Evolutionary conservation across 768 basidiomycete genomes (phyloP), one percentile per base, ranked within the genome.

Genomic region (Kwoniella botswanensis): DNA sequence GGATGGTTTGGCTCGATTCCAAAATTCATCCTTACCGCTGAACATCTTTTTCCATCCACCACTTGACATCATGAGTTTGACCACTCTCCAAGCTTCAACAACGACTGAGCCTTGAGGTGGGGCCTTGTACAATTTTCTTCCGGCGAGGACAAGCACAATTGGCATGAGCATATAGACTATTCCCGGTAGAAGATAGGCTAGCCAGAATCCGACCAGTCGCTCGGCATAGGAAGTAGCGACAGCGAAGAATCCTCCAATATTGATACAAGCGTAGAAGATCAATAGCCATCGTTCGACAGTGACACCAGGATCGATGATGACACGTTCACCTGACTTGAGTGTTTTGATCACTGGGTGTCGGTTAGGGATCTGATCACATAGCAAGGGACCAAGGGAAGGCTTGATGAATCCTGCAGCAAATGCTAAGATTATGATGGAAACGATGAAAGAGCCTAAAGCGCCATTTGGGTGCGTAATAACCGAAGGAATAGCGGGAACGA

Each of bases 371-470:
- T 84, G 83, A 50, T 84, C 83, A 68, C 77, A 79, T 11, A 84
- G 74, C 15, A 84, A 63, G 9, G 83, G 82, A 21, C 69, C 80
- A 12, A 84, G 71, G 12, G 71, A 75, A 9, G 83, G 82, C 68
- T 84, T 84, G 78, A 83, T 82, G 72, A 82, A 79, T 13, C 82
- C 82, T 29, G 78, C 74, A n/a, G 78, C 81, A 50, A 77, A 76
- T 9, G 81, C 75, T 22, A 83, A 74, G 60, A 78, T 77, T 52
- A 82, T 10, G 59, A 82, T 57, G 12, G 76, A 68, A 65, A 81
- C 67, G 67, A 78, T 73, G 75, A 83, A 82, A 21, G 65, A 53
- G 41, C 69, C 78, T 26, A 83, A 55, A 6, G 76, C 66, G 21
- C 52, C 71, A 18, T 79, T 72, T 21, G 76, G 67, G 22, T 70